Base-by-base conservation (phyloP, 805 yeast species). In the Candida methanosorbosa region DNA sequence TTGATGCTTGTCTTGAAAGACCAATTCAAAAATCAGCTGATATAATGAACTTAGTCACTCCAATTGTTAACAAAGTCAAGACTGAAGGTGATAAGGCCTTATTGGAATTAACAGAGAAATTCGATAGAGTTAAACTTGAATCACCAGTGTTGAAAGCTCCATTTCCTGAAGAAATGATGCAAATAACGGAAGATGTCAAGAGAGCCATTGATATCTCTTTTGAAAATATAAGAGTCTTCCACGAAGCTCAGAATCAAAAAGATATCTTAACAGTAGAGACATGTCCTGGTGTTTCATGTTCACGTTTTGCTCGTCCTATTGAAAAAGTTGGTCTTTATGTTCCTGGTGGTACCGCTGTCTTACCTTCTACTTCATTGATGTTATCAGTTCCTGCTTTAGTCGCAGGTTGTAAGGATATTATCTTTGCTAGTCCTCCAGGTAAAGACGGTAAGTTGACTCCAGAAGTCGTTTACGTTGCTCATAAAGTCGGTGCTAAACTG, bases 321-420 rank as follows among this genome's bases (percentile, higher is more conserved):
- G 95, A 86, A 52, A 78, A 75, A 39, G 98, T 92, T 36, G 99
- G 98, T 40, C 72, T 94, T 39, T 92, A 92, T 54, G 84, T 92
- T 40, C 99, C 99, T 36, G 99, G 99, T 49, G 99, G 99, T 48
- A 87, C 97, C 29, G 99, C 99, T 3, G 90, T 92, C 23, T 71
- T 92, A 44, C 99, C 99, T 28, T 90, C 97, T 15, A 92, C 99
- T 12, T 94, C 97, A 5, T 72, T 92, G 61, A 92, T 92, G 97
- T 72, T 92, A 48, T 97, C 98, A 51, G 96, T 92, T 34, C 99
- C 99, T 17, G 98, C 98, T 15, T 75, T 78, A 57, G 99, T 88
- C 41, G 99, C 99, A 19, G 96, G 96, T 5, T 92, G 97, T 66
- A 75, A 78, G 50, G 90, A 87, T 53, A 90, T 92, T 45, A 66